Base-by-base conservation (phyloP, 129 eudicot species). In the Gnaphalium uliginosum region DNA sequence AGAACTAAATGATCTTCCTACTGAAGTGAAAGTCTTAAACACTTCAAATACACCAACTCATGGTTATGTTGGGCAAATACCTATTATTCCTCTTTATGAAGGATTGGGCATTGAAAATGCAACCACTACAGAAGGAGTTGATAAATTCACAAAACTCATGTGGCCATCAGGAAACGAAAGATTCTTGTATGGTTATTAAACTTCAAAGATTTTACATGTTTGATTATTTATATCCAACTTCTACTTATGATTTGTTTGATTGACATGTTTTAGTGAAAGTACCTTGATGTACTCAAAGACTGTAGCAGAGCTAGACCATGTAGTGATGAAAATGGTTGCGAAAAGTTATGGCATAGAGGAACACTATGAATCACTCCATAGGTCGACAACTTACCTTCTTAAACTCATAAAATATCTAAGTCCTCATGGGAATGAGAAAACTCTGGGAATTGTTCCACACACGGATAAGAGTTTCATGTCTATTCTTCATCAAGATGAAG, bases 391-490 rank as follows among this genome's bases (percentile, higher is more conserved):
- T 56, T 84, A 89, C 66, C 89, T 86, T 72, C 84, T 89, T 26
- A 75, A 84, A 63, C 58, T 84, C 15, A 82, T 84, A 68, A 86
- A 84, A 35, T 89, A 89, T 41, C 59, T 77, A 24, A 41, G 76
- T 15, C 91, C 86, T 48, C 48, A 67, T 26, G 62, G 27, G 10
- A 37, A 71, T 26, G 89, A 82, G 25, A 73, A 27, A 15, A 75
- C 61, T 72, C 2, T 86, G 46, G 96, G 96, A 2, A 67, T 86
- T 14, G 58, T 84, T 10, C 91, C 91, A 71, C 96, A 89, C 63
- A 84, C 91, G 2, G 96, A 89, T 77, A 84, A 82, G 73, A 84
- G 82, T 61, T 86, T 89, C 69, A 84, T 78, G 86, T 79, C 91
- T 25, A 74, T 89, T 65, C 83, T 89, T 58, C 87, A 86, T 57